Conservation (phyloP, 2,329 filamentous ascomycete genomes). For the Apiospora phragmitis region DNA sequence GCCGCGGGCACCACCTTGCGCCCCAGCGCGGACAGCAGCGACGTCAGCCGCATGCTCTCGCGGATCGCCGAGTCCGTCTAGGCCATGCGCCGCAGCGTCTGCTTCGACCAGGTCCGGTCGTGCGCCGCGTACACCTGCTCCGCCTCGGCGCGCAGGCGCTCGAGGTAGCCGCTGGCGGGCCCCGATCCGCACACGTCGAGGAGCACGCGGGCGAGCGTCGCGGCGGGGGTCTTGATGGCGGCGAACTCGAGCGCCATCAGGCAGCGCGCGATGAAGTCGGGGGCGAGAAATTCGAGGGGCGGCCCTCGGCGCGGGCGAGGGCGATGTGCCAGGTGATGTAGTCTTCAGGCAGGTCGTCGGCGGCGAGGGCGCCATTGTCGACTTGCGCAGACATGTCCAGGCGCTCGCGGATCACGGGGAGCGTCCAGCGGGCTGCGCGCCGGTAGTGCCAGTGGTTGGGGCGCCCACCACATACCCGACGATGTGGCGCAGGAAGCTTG, state of each 20-base stretch:
- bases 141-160: not conserved
- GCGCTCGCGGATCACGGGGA: conserved; percentile 3
- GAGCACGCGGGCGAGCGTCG: conserved; percentile 1
- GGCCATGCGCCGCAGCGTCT: conserved; percentile 3
- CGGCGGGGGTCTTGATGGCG: conserved; percentile 8
- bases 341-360: not conserved
- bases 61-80: not conserved
- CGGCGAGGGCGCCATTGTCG: not conserved
- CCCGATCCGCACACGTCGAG: conserved; percentile 2
- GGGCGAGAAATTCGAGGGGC: not conserved
- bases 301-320: not conserved
- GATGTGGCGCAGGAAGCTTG: not conserved
- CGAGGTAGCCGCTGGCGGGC: not conserved
- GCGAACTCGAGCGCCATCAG: conserved; percentile 2
- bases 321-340: conserved; percentile 10
- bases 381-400: conserved; percentile 1
- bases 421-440: not conserved
- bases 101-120: not conserved
- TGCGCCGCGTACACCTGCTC: not conserved
- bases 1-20: conserved; percentile 2
- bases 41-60: conserved; percentile 5
- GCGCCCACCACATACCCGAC: not conserved
- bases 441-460: conserved; percentile 6
- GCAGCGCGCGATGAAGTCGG: conserved; percentile 4
- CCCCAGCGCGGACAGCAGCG: not conserved